Evolutionary conservation across 305 asterid species (phyloP), one percentile per base, ranked within the genome.

Genomic region (Caryopteris hybrid): DNA sequence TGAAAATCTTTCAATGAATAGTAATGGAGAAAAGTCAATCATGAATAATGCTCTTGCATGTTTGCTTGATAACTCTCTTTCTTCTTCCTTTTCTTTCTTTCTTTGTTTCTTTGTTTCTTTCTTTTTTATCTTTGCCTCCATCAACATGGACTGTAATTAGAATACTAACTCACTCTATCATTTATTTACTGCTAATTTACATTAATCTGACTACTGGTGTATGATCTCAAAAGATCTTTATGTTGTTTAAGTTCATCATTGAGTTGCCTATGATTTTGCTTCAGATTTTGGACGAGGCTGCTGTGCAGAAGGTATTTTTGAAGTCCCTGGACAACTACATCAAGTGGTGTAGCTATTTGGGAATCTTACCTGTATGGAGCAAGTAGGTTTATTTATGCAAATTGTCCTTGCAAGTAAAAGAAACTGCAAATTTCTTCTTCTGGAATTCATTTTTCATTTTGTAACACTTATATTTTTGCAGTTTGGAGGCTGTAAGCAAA

Each of bases 231-330:
- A 57, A 36, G 42, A 41, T 66, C 21, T 18, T 12, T 68, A 64
- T 53, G 12, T 39, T 69, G 58, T 34, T 60, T 53, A 68, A 58
- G 42, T 33, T 68, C 39, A 58, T 33, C 18, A 69, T 53, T 57
- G 55, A 50, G 29, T 47, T 73, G 58, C 56, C 66, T 74, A 23
- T 74, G 36, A 33, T 64, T 68, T 73, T 64, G 55, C 59, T 78
- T 38, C 82, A 94, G 99, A 85, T 85, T 74, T 84, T 94, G 90
- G 99, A 94, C 66, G 99, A 91, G 84, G 95, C 95, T 73, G 96
- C 98, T 45, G 96, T 85, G 65, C 96, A 89, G 74, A 81, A 73
- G 73, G 89, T 94, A 69, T 94, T 91, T 78, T 58, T 86, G 76
- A 94, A 94, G 86, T 86, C 98, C 71, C 89, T 94, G 51, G 99